phyloP scores from a whole-genome alignment of 1,139 yeast species.

The Taphrina sp. region DNA sequence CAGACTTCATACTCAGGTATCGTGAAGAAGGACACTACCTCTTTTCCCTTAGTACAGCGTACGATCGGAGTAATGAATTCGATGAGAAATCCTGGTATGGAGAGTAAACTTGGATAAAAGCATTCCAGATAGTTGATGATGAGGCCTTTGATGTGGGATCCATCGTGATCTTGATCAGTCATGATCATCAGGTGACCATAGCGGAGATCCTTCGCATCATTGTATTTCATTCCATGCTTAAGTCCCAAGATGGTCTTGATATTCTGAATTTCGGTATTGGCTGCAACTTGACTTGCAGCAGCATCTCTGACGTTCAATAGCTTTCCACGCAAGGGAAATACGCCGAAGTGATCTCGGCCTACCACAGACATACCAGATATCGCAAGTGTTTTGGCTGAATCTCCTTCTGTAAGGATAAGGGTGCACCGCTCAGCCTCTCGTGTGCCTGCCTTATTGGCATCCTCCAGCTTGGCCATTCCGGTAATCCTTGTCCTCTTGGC shows the following conservation, averaged over 20 bases:
- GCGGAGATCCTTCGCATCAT: slow-evolving; percentile 69
- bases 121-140: slow-evolving; percentile 90
- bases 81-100: slow-evolving; percentile 84
- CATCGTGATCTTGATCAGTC: slow-evolving; percentile 99
- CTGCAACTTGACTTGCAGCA: slow-evolving; percentile 84
- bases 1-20: slow-evolving; percentile 96
- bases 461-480: slow-evolving; percentile 85
- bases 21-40: slow-evolving; percentile 73
- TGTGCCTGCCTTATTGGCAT: slow-evolving; percentile 97
- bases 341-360: slow-evolving; percentile 93
- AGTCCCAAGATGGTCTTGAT: slow-evolving; percentile 93
- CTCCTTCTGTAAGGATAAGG: slow-evolving; percentile 92
- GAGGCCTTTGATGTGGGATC: slow-evolving; percentile 95
- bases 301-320: slow-evolving; percentile 95
- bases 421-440: slow-evolving; percentile 90
- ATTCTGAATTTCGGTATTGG: slow-evolving; percentile 91
- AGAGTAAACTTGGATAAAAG: slow-evolving; percentile 89
- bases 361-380: slow-evolving; percentile 93
- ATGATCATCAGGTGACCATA: slow-evolving; percentile 98
- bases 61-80: slow-evolving; percentile 98
- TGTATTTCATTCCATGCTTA: slow-evolving; percentile 85
- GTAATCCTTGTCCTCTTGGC: slow-evolving; percentile 79
- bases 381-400: slow-evolving; percentile 90
- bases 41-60: slow-evolving; percentile 71
- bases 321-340: slow-evolving; percentile 94